phyloP scores from a whole-genome alignment of 495 filamentous ascomycete genomes.

The Cetradonia linearis region DNA sequence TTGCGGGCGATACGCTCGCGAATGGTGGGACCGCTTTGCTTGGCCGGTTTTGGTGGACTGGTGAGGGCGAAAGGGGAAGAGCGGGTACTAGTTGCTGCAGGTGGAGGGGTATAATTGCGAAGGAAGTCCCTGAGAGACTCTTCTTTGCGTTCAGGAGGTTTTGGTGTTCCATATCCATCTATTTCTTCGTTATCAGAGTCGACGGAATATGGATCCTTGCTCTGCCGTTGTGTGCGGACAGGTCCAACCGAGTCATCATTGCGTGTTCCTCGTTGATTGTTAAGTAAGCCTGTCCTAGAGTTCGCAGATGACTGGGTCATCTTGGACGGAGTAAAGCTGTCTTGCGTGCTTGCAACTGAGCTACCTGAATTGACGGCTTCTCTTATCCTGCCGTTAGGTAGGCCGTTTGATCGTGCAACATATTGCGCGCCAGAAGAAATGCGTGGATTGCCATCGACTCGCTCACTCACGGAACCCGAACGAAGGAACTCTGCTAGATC shows the following conservation, averaged over 20 bases:
- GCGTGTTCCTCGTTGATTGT: slow-evolving; percentile 22
- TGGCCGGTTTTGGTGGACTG: slow-evolving; percentile 40
- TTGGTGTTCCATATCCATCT: slow-evolving; percentile 26
- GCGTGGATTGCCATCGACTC: slow-evolving; percentile 38
- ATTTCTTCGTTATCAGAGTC: slow-evolving; percentile 71
- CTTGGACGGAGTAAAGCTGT: slow-evolving; percentile 35
- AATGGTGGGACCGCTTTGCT: slow-evolving; percentile 19
- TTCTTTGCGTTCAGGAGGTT: slow-evolving; percentile 40
- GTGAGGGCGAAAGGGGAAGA: slow-evolving; percentile 27
- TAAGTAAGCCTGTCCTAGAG: slow-evolving; percentile 50
- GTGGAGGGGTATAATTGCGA: slow-evolving; percentile 66
- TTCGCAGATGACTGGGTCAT: slow-evolving; percentile 44
- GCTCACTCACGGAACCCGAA: slow-evolving; percentile 54
- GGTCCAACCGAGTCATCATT: slow-evolving; percentile 28
- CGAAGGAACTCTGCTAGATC: slow-evolving; percentile 94
- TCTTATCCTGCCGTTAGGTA: slow-evolving; percentile 29
- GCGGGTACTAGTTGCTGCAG: slow-evolving; percentile 38
- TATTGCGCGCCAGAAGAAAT: slow-evolving; percentile 51
- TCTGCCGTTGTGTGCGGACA: slow-evolving; percentile 59
- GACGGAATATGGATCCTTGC: slow-evolving; percentile 85
- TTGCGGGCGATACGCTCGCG: slow-evolving; percentile 24
- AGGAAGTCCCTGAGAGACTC: slow-evolving; percentile 84
- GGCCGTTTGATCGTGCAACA: slow-evolving; percentile 76
- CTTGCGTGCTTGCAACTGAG: slow-evolving; percentile 38
- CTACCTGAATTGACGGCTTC: slow-evolving; percentile 23